Base-by-base conservation (phyloP, 495 filamentous ascomycete species). In the Aspergillus wentii region DNA sequence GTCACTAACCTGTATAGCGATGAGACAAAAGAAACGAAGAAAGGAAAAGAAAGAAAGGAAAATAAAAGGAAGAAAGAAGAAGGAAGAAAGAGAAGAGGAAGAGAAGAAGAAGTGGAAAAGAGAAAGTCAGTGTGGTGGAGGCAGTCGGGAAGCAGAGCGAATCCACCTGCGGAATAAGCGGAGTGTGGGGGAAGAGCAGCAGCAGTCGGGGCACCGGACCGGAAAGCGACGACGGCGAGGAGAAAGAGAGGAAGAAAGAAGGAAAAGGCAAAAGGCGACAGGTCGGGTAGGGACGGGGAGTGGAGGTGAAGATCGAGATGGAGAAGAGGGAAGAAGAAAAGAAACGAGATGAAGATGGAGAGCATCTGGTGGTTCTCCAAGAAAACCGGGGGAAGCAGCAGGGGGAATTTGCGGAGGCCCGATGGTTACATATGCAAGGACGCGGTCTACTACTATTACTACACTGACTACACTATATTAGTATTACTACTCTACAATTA, bases 131-230 rank as follows among this genome's bases (percentile, higher is more conserved):
- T 10, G 15, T 4, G 21, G 23, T 9, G 10, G 30, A 33, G 28
- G 17, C n/a, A 17, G n/a, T 15, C 8, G 21, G 20, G 23, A 27
- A 22, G 30, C 8, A 8, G n/a, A 38, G 17, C 5, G 26, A 27
- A 35, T n/a, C 33, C 21, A 25, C 29, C 15, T 16, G 37, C 46
- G 48, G 48, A 57, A 56, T 49, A 43, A 47, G 61, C 52, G 51
- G 56, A 66, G 62, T 64, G 59, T 64, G 59, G 62, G 62, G 62
- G 57, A 63, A 51, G 53, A 36, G 46, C 46, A 52, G 41, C 38
- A 45, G 37, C 29, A 46, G 55, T 61, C 59, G 59, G 62, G 58
- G 61, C 49, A 49, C 48, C 55, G 52, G 61, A 53, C 53, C 54
- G 59, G 52, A 15, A 34, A 22, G 22, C 17, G 20, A 29, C 18